Percentiles rank a stretch among this genome's conserved stretches.
phyloP scores from a whole-genome alignment of 208 protist genomes.

The Porcisia hertigi region DNA sequence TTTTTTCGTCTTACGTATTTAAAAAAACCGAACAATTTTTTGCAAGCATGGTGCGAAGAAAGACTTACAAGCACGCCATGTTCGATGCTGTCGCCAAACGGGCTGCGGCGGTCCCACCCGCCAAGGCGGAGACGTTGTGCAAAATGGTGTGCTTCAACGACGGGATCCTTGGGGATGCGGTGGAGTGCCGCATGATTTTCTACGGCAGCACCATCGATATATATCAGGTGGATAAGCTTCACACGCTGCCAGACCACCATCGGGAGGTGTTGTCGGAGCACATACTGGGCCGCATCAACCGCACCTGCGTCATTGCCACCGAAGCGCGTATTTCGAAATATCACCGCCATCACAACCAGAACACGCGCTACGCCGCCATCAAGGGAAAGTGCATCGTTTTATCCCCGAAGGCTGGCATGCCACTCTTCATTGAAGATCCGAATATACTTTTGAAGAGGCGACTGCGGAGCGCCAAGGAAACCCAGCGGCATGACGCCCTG shows the following conservation, averaged over 20 bases:
- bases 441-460: constrained; percentile 31
- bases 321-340: constrained; percentile 70
- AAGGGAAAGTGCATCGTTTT: constrained; percentile 74
- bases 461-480: constrained; percentile 4
- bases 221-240: constrained; percentile 59
- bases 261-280: constrained; percentile 54
- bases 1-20: constrained; percentile 58
- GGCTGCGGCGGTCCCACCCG: constrained; percentile 35
- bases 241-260: constrained; percentile 40
- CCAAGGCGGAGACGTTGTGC: constrained; percentile 74
- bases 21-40: constrained; percentile 36
- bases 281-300: constrained; percentile 75
- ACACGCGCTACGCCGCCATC: constrained; percentile 55
- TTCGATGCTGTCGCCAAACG: constrained; percentile 43
- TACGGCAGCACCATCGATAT: constrained; percentile 66
- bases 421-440: constrained; percentile 71
- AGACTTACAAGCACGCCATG: constrained; percentile 45
- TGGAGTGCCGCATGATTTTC: constrained; percentile 71
- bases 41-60: constrained; percentile 38
- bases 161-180: constrained; percentile 58
- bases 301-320: constrained; percentile 40
- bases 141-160: constrained; percentile 69
- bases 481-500: constrained; percentile 4
- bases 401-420: constrained; percentile 36
- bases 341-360: constrained; percentile 70